Conservation (phyloP, 495 filamentous ascomycete species). For the Hyaloscypha variabilis region DNA sequence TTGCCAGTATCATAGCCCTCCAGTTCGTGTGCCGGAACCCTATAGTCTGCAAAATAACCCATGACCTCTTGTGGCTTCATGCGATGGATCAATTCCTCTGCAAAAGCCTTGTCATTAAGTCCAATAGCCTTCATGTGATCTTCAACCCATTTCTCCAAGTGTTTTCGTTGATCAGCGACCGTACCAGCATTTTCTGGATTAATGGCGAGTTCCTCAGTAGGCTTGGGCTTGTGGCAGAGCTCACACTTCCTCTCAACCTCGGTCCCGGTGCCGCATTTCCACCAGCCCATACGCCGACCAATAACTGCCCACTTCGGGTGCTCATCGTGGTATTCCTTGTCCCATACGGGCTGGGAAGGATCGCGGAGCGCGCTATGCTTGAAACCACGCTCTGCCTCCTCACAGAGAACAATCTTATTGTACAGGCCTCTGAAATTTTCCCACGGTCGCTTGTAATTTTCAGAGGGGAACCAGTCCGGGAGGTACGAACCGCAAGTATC, state of each 20-base stretch:
- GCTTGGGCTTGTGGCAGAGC: constrained; percentile 27
- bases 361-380: neutral
- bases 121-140: neutral
- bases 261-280: constrained; percentile 41
- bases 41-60: neutral
- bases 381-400: neutral
- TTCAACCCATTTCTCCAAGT: constrained; percentile 3
- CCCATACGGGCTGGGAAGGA: constrained; percentile 13
- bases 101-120: neutral
- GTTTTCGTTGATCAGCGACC: neutral
- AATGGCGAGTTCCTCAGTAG: neutral
- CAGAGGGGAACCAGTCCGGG: constrained; percentile 17
- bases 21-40: neutral
- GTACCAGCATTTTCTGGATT: neutral
- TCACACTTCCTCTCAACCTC: constrained; percentile 36
- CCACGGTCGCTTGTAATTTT: constrained; percentile 12
- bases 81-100: constrained; percentile 5
- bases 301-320: constrained; percentile 34
- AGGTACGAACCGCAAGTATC: constrained; percentile 27
- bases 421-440: neutral
- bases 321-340: constrained; percentile 39
- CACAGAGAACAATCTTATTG: neutral
- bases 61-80: neutral
- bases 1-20: constrained; percentile 6
- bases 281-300: constrained; percentile 38